A percentile compares a stretch with the other conserved stretches of the same genome.
These are phyloP conservation scores for Mycena indigotica DNA, from an alignment of 768 basidiomycete species.

Conservation along the genomic window DNA sequence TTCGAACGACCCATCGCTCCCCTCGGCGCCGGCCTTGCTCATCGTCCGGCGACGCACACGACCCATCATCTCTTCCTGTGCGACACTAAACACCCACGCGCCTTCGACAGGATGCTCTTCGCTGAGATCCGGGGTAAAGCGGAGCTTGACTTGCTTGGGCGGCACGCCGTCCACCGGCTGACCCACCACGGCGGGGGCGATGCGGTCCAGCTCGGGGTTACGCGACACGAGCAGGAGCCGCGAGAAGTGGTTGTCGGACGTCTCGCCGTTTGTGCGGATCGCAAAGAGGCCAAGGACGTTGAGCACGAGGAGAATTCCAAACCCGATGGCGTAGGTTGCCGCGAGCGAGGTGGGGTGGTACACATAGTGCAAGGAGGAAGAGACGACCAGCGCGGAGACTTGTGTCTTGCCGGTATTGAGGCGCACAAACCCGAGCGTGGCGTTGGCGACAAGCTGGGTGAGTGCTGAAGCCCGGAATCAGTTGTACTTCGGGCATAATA, in stretches of 20 bases:
- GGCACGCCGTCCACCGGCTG: neutral
- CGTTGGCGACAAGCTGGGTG: conserved; percentile 7
- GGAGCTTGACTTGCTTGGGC: neutral
- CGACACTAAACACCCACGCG: neutral
- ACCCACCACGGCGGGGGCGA: conserved; percentile 2
- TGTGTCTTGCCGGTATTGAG: conserved; percentile 3
- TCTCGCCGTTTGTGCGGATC: conserved; percentile 8
- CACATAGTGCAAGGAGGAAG: neutral
- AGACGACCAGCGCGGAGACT: conserved; percentile 4
- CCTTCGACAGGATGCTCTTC: neutral
- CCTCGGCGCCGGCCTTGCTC: neutral
- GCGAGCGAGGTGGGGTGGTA: conserved; percentile 10
- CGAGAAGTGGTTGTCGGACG: conserved; percentile 6
- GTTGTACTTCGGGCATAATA: neutral
- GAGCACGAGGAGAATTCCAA: conserved; percentile 2
- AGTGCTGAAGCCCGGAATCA: neutral
- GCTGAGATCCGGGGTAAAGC: neutral
- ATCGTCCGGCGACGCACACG: neutral
- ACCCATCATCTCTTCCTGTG: neutral
- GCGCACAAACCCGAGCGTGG: conserved; percentile 7
- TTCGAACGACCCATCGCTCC: neutral
- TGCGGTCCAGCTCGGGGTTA: conserved; percentile 6
- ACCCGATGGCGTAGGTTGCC: neutral
- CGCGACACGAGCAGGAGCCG: conserved; percentile 8
- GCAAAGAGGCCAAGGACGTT: conserved; percentile 3